Evolutionary conservation across 1,139 yeast genomes (phyloP).

Genomic region (Geotrichum bryndzae): DNA sequence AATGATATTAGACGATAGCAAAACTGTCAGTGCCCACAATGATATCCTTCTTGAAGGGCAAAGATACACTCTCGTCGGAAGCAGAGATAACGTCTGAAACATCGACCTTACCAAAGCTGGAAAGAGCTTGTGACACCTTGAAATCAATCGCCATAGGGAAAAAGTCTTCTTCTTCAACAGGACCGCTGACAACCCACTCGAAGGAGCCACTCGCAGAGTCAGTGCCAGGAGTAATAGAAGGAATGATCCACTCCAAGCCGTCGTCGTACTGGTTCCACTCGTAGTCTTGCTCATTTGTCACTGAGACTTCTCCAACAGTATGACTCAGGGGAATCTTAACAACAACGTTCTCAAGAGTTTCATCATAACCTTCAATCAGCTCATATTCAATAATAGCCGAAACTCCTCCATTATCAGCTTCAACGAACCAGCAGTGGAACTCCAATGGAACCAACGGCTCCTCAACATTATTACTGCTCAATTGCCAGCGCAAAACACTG

Average conservation of each 20-base stretch:
- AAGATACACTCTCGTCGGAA: constrained; percentile 40
- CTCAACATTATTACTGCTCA: constrained; percentile 39
- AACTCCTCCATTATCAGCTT: constrained; percentile 50
- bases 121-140: constrained; percentile 26
- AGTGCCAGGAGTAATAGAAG: constrained; percentile 36
- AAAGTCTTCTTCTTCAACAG: constrained; percentile 73
- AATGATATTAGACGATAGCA: constrained; percentile 42
- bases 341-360: constrained; percentile 49
- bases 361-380: constrained; percentile 45
- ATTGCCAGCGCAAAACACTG: constrained; percentile 83
- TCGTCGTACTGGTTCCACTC: constrained; percentile 37
- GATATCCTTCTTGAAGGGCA: constrained; percentile 68
- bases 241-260: constrained; percentile 38
- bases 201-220: constrained; percentile 59
- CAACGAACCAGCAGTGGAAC: constrained; percentile 80
- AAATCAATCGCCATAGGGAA: constrained; percentile 79
- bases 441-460: constrained; percentile 57
- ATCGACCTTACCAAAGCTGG: constrained; percentile 41
- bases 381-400: constrained; percentile 89
- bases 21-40: constrained; percentile 60
- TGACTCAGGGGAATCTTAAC: constrained; percentile 54
- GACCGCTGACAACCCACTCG: constrained; percentile 56
- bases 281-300: constrained; percentile 31
- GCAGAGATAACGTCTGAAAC: constrained; percentile 42
- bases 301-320: constrained; percentile 51